Base-by-base conservation (phyloP, 2,329 filamentous ascomycete species). In the Mycosphaerella arachidis region DNA sequence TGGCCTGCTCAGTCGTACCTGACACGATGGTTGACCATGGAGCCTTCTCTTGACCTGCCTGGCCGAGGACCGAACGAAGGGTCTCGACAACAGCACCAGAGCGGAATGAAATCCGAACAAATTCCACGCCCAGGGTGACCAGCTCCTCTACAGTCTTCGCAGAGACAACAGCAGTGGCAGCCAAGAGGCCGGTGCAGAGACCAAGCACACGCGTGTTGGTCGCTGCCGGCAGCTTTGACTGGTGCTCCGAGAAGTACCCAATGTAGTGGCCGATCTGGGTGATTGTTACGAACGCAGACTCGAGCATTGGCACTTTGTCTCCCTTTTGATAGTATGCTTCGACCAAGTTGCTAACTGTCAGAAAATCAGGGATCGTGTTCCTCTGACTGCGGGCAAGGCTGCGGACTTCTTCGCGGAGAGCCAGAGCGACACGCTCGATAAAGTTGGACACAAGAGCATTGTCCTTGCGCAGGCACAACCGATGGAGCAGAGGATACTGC, bases 231-330 rank as follows among this genome's bases (percentile, higher is more conserved):
- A 73, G 76, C 74, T 80, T 85, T 76, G 72, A 80, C 71, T 74
- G 82, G 77, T 77, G 84, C 75, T 79, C 79, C 33, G 74, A 75
- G 66, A 77, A 82, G 71, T 80, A 81, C 82, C 87, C 85, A 63
- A 90, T 86, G 73, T 87, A 89, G 71, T 89, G 86, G 52, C 83
- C 83, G 56, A 89, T 72, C 72, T 90, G 87, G 55, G 85, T 78
- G 63, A 87, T 81, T 59, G 84, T 86, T 40, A 89, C 77, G 65
- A 89, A 75, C 16, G 82, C 85, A 66, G 84, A 86, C 70, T 89
- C 86, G 48, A 90, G 72, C 53, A 84, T 84, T 1, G 85, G 79
- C 62, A 85, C 81, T 73, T 85, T 88, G 63, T 77, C 65, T 30
- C 73, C 77, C 68, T 84, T 82, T 46, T 79, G 76, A 65, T 84